phyloP scores from a whole-genome alignment of 208 protist genomes.

The Blechomonas ayalai region DNA sequence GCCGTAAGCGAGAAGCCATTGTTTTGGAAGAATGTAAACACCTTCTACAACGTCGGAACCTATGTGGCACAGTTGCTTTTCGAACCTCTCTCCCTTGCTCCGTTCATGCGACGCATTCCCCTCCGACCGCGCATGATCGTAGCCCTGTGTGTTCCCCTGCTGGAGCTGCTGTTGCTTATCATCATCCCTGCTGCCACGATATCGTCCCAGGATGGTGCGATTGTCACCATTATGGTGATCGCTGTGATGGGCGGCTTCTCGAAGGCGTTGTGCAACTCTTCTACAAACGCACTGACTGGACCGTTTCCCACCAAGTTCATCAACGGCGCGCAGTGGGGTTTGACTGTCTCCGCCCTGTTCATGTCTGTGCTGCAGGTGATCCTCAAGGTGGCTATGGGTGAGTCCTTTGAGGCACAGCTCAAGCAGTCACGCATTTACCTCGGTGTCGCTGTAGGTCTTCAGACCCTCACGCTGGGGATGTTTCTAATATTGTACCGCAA shows the following conservation, averaged over 20 bases:
- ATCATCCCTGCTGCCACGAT: slow-evolving; percentile 31
- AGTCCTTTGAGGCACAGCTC: slow-evolving; percentile 33
- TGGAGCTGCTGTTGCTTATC: slow-evolving; percentile 53
- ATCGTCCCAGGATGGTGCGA: slow-evolving; percentile 38
- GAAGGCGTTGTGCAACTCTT: slow-evolving; percentile 76
- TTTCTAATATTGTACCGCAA: slow-evolving; percentile 41
- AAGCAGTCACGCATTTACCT: slow-evolving; percentile 73
- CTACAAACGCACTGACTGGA: slow-evolving; percentile 68
- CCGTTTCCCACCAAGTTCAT: slow-evolving; percentile 80
- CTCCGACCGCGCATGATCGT: slow-evolving; percentile 38
- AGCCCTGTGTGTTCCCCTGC: slow-evolving; percentile 40
- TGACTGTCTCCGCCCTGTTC: slow-evolving; percentile 44
- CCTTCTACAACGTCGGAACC: slow-evolving; percentile 73
- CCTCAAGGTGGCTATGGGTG: slow-evolving; percentile 59
- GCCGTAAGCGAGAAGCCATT: slow-evolving; percentile 21
- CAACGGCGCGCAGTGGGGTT: slow-evolving; percentile 59
- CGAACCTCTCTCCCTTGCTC: slow-evolving; percentile 39
- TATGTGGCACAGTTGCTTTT: slow-evolving; percentile 49
- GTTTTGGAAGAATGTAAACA: slow-evolving; percentile 73
- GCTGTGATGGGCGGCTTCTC: slow-evolving; percentile 44
- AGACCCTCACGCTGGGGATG: slow-evolving; percentile 32
- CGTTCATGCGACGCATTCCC: slow-evolving; percentile 36
- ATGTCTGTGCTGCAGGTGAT: slow-evolving; percentile 66
- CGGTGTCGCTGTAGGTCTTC: slow-evolving; percentile 47
- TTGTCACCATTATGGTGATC: slow-evolving; percentile 58